These are phyloP conservation scores for Fusarium mexicanum DNA, from an alignment of 2,329 filamentous ascomycete genomes.

Conservation along the genomic window DNA sequence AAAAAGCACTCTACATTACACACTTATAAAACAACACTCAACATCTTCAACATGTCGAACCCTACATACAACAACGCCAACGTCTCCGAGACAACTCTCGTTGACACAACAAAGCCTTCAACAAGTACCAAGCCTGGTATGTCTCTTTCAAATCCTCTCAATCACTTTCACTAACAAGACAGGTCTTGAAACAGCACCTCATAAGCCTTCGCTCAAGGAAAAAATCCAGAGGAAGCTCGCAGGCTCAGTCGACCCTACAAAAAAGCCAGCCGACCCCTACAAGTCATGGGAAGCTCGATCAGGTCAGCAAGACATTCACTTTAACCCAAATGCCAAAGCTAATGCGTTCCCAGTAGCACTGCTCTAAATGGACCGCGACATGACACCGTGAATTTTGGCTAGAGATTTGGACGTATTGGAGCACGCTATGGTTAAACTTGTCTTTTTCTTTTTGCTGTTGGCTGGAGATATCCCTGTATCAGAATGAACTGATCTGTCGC, in stretches of 20 bases:
- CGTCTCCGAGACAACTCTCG: conserved; percentile 39
- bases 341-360: conserved; percentile 26
- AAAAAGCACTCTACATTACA: neutral
- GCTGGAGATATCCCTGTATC: conserved; percentile 24
- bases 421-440: conserved; percentile 1
- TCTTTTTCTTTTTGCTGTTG: neutral
- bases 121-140: conserved; percentile 32
- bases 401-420: neutral
- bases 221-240: conserved; percentile 39
- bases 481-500: conserved; percentile 5
- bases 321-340: neutral
- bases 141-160: neutral
- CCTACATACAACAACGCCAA: conserved; percentile 34
- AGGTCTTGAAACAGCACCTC: conserved; percentile 1
- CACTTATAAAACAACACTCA: neutral
- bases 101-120: conserved; percentile 27
- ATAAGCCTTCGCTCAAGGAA: conserved; percentile 35
- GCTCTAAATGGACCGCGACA: conserved; percentile 10
- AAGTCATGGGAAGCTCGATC: conserved; percentile 43
- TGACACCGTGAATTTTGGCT: neutral
- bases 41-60: conserved; percentile 28
- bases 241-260: conserved; percentile 34
- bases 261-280: conserved; percentile 32
- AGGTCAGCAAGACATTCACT: conserved; percentile 22
- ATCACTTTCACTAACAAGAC: neutral